Conservation (phyloP, 176 grass and related monocot species). For the Avena eriantha region DNA sequence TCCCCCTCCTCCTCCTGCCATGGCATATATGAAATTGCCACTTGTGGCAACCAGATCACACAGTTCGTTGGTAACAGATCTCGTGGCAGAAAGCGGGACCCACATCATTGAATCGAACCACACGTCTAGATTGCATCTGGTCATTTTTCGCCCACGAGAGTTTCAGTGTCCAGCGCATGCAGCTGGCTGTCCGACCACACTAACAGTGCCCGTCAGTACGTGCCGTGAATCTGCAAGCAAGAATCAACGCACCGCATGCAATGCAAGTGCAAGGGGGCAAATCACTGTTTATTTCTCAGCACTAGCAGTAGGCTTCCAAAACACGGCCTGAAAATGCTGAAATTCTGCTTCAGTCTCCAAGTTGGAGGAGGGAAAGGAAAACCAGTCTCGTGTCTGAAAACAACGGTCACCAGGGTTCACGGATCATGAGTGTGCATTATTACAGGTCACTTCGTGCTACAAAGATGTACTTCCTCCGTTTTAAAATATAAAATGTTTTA, state of each 20-base stretch:
- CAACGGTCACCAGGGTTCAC: too few relatives aligned
- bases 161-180: not conserved
- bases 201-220: constrained; percentile 8
- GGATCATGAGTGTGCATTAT: too few relatives aligned
- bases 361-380: not conserved
- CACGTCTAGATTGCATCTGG: constrained; percentile 28
- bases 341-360: not conserved
- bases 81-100: constrained; percentile 10
- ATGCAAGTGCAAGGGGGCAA: not conserved
- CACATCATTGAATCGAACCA: constrained; percentile 29
- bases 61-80: not conserved
- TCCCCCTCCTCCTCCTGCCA: not conserved
- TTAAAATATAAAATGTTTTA: too few relatives aligned
- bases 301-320: constrained; percentile 23
- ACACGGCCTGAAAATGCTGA: not conserved
- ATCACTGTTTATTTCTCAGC: not conserved
- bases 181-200: not conserved
- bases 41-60: not conserved
- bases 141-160: constrained; percentile 23
- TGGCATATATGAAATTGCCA: not conserved
- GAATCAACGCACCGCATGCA: not conserved
- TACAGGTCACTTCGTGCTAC: too few relatives aligned
- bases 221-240: constrained; percentile 8
- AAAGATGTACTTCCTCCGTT: too few relatives aligned
- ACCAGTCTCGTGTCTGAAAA: too few relatives aligned